Conservation (phyloP, 2,329 filamentous ascomycete species). For the Nemania diffusa region DNA sequence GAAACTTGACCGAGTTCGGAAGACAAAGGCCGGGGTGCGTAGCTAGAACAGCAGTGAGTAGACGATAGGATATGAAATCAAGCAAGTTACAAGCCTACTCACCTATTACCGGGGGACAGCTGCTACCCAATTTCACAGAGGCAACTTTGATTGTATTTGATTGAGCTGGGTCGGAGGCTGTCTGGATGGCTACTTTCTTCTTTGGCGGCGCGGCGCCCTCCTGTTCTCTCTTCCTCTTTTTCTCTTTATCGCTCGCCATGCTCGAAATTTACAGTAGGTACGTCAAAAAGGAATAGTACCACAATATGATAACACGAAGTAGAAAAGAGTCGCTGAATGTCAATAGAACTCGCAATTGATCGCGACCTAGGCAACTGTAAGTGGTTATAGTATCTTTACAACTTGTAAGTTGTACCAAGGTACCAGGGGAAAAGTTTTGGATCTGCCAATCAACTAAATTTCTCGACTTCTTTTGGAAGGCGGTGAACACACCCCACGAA, state of each 20-base stretch:
- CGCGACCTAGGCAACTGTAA: not conserved
- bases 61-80: not conserved
- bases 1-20: conserved; percentile 55
- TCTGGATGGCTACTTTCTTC: conserved; percentile 64
- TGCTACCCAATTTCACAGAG: conserved; percentile 57
- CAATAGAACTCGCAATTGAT: not conserved
- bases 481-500: conserved; percentile 44
- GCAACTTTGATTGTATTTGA: conserved; percentile 56
- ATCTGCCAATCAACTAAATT: conserved; percentile 41
- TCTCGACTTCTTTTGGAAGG: conserved; percentile 38
- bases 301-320: not conserved
- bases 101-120: conserved; percentile 66
- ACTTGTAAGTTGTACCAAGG: not conserved
- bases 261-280: conserved; percentile 9
- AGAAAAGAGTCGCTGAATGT: not conserved
- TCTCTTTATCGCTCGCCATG: conserved; percentile 55
- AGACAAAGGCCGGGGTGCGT: conserved; percentile 55
- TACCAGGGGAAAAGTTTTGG: conserved; percentile 37
- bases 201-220: conserved; percentile 56
- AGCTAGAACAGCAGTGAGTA: conserved; percentile 49
- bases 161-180: conserved; percentile 46
- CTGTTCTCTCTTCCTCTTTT: conserved; percentile 65
- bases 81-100: conserved; percentile 41
- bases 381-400: not conserved
- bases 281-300: not conserved